phyloP scores from a whole-genome alignment of 495 filamentous ascomycete species.

The Penicillium mononematosum region DNA sequence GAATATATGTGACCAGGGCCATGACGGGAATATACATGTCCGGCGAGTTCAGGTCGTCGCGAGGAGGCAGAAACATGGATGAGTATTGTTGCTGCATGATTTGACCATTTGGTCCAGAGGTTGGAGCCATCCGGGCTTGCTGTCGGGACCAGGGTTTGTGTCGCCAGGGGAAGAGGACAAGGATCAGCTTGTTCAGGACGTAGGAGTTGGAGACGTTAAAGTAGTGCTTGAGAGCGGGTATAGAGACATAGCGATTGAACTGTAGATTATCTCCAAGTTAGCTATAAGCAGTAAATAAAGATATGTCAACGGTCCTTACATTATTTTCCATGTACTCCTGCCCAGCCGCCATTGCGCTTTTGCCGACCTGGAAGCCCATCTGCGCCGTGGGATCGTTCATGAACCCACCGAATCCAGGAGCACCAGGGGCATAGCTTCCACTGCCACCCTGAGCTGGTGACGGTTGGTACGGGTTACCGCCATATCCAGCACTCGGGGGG shows the following conservation, averaged over 20 bases:
- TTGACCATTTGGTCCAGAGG: constrained; percentile 63
- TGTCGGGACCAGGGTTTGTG: constrained; percentile 94
- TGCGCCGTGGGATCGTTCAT: constrained; percentile 96
- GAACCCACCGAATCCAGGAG: constrained; percentile 78
- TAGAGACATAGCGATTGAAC: constrained; percentile 92
- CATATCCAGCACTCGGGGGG: constrained; percentile 66
- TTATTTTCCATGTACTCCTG: constrained; percentile 94
- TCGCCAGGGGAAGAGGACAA: constrained; percentile 96
- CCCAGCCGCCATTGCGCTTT: constrained; percentile 82
- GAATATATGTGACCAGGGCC: constrained; percentile 95
- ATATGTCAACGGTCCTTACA: constrained; percentile 41
- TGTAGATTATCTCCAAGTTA: constrained; percentile 36
- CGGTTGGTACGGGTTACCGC: constrained; percentile 67
- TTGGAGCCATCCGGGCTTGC: constrained; percentile 52
- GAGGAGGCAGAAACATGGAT: constrained; percentile 87
- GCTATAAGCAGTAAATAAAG: background rate
- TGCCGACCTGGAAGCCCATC: constrained; percentile 91
- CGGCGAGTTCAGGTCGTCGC: constrained; percentile 94
- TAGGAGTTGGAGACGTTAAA: constrained; percentile 96
- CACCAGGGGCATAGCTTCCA: constrained; percentile 50
- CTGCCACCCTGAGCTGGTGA: constrained; percentile 49
- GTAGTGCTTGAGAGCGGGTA: constrained; percentile 91
- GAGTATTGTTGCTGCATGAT: constrained; percentile 58
- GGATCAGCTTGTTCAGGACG: constrained; percentile 75
- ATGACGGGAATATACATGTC: constrained; percentile 96